Conservation (phyloP, 2,329 filamentous ascomycete species). For the Dactylellina sp. region DNA sequence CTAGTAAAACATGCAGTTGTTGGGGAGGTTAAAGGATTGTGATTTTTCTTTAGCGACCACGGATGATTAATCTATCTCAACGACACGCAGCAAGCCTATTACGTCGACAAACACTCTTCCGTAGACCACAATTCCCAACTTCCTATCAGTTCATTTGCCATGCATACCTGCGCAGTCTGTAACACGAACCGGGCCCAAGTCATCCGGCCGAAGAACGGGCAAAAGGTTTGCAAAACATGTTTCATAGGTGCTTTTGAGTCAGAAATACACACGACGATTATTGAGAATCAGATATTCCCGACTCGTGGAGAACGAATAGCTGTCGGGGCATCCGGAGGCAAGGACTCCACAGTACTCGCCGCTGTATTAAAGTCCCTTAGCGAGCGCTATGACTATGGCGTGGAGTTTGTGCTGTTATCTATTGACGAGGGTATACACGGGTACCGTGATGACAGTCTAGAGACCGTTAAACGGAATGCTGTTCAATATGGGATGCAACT, state of each 20-base stretch:
- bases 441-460: conserved; percentile 93
- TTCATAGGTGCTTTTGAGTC: conserved; percentile 90
- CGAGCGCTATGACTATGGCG: conserved; percentile 84
- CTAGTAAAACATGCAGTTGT: no score
- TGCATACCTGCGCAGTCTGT: conserved; percentile 77
- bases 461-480: conserved; percentile 95
- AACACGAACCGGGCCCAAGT: conserved; percentile 83
- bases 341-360: conserved; percentile 95
- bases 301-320: conserved; percentile 84
- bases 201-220: conserved; percentile 91
- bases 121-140: no score
- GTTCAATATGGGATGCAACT: conserved; percentile 90
- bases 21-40: no score
- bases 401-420: conserved; percentile 86
- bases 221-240: conserved; percentile 90
- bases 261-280: conserved; percentile 94
- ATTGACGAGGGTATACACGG: conserved; percentile 98
- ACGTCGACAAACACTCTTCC: no score
- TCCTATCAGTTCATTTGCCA: no score
- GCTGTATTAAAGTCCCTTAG: conserved; percentile 95
- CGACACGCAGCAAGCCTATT: no score
- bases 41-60: not conserved
- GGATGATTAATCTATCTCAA: not conserved
- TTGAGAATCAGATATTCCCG: conserved; percentile 79
- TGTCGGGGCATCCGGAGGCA: conserved; percentile 95